Percentiles rank a stretch among this genome's conserved stretches.
Conservation (phyloP, 2,329 filamentous ascomycete species). For the Venturia carpophila region DNA sequence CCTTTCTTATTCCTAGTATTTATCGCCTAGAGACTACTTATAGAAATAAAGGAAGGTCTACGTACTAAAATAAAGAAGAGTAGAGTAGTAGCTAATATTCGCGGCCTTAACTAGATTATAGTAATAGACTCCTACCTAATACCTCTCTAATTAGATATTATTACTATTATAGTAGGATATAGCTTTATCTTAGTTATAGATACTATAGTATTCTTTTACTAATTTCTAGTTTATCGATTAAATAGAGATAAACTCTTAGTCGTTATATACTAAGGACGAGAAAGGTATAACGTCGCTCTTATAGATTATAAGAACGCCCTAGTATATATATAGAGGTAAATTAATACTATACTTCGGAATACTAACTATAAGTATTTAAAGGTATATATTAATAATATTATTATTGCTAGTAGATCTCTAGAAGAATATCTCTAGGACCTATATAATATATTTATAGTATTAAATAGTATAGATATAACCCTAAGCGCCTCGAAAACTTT, state of each 20-base stretch:
- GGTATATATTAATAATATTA: neutral
- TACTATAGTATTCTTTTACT: neutral
- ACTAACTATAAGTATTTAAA: neutral
- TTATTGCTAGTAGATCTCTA: neutral
- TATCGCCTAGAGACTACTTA: neutral
- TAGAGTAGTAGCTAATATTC: neutral
- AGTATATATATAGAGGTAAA: neutral
- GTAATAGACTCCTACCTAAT: neutral
- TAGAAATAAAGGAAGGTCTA: neutral
- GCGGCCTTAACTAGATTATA: neutral
- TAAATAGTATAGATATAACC: neutral
- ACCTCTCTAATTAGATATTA: neutral
- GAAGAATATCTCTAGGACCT: neutral
- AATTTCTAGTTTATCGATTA: neutral
- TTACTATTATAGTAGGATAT: neutral
- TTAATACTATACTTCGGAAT: neutral
- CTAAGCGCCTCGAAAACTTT: neutral
- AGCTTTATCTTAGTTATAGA: neutral
- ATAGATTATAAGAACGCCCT: neutral
- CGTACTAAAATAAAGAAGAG: too few species aligned
- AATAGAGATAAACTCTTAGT: neutral
- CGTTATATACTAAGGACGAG: neutral
- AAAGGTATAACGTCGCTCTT: neutral
- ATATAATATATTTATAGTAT: neutral
- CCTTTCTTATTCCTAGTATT: neutral